Percentiles rank a stretch among this genome's conserved stretches.
Conservation (phyloP, 805 yeast genomes). For the Saccharomycopsis javanensis region DNA sequence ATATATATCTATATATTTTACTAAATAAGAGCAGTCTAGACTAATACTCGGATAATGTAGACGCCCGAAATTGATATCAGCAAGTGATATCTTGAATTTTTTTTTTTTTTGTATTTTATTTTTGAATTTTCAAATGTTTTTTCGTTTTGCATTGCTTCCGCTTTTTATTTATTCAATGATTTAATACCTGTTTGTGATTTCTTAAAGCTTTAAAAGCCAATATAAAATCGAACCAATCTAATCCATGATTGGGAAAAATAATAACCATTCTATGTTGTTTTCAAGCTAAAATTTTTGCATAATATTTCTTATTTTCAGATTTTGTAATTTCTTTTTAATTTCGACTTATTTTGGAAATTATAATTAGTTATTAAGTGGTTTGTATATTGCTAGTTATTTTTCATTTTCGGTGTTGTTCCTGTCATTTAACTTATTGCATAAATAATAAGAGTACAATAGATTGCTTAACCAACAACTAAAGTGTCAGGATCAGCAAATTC, state of each 20-base stretch:
- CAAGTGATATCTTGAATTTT: background rate
- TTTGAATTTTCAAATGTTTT: background rate
- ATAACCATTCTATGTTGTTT: background rate
- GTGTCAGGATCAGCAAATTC: conserved; percentile 73
- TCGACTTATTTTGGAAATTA: no score
- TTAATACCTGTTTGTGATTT: background rate
- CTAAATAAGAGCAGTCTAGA: background rate
- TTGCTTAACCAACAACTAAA: conserved; percentile 71
- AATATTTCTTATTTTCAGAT: background rate
- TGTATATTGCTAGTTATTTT: background rate
- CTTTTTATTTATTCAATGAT: background rate
- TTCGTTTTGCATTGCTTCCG: background rate
- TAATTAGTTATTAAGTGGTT: no score
- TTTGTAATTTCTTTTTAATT: background rate
- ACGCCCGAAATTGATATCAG: background rate
- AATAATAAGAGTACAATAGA: no score
- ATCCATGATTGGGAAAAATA: background rate
- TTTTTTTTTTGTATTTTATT: background rate
- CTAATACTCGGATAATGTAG: background rate
- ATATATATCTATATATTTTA: conserved; percentile 3
- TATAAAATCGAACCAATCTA: background rate
- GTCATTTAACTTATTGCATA: no score
- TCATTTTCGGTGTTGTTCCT: no score
- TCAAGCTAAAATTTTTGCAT: background rate
- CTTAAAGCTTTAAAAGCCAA: background rate